phyloP scores from a whole-genome alignment of 495 filamentous ascomycete species.

The Xylona heveae region DNA sequence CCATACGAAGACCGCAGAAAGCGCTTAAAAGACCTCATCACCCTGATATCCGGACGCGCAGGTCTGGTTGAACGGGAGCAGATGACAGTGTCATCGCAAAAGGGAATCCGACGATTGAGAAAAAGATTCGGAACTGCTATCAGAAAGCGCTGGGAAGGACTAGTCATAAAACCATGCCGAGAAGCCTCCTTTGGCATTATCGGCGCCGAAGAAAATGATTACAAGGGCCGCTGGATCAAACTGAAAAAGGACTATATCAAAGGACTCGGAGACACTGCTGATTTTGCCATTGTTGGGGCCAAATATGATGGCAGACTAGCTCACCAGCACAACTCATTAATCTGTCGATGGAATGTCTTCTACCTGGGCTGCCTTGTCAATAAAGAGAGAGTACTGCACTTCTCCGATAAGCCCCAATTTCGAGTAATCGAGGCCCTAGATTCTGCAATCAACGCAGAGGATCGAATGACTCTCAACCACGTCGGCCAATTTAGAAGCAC shows the following conservation, averaged over 20 bases:
- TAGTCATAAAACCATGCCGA: slow-evolving; percentile 58
- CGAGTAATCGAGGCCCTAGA: slow-evolving; percentile 38
- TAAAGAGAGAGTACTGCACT: slow-evolving; percentile 34
- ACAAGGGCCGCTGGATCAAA: slow-evolving; percentile 45
- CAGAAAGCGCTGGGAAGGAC: slow-evolving; percentile 44
- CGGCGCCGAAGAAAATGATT: slow-evolving; percentile 10
- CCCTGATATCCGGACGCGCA: slow-evolving; percentile 31
- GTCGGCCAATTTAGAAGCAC: slow-evolving; percentile 20
- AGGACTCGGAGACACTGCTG: slow-evolving; percentile 57
- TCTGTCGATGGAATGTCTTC: slow-evolving; percentile 61
- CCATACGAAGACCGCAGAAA: slow-evolving; percentile 38
- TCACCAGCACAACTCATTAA: too few species aligned
- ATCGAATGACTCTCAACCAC: slow-evolving; percentile 29
- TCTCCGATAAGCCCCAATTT: slow-evolving; percentile 33
- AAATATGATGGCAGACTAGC: slow-evolving; percentile 39
- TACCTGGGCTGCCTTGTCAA: slow-evolving; percentile 60
- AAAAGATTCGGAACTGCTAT: slow-evolving; percentile 44
- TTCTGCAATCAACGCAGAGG: slow-evolving; percentile 25
- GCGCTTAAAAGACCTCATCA: slow-evolving; percentile 34
- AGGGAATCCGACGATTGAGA: slow-evolving; percentile 26
- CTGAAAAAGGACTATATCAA: slow-evolving; percentile 82
- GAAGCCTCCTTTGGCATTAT: slow-evolving; percentile 50
- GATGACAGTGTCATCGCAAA: slow-evolving; percentile 33
- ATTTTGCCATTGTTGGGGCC: slow-evolving; percentile 59
- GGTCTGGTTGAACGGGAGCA: slow-evolving; percentile 36